These are phyloP conservation scores for Coniosporium tulheliwenetii DNA, from an alignment of 2,329 filamentous ascomycete species.

Conservation along the genomic window DNA sequence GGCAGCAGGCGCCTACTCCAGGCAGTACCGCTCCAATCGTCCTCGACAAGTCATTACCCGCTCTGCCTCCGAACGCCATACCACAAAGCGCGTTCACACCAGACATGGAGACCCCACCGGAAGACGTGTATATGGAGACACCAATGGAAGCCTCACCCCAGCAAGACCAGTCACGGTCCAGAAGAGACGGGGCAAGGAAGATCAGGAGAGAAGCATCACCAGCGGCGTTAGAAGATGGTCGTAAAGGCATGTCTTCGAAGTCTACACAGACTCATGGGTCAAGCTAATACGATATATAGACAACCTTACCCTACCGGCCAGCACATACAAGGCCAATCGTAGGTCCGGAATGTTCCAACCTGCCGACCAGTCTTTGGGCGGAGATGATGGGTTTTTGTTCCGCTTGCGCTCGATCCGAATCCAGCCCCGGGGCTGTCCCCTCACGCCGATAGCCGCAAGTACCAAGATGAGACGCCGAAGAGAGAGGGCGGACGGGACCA, in stretches of 20 bases:
- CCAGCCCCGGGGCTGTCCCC: constrained; percentile 24
- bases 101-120: constrained; percentile 39
- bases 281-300: constrained; percentile 20
- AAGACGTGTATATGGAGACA: constrained; percentile 47
- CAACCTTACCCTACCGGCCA: constrained; percentile 55
- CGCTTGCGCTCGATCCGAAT: constrained; percentile 36
- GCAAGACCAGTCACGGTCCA: constrained; percentile 12
- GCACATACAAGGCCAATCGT: constrained; percentile 62
- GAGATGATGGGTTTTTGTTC: constrained; percentile 39
- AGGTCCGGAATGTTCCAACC: constrained; percentile 52
- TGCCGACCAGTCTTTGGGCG: constrained; percentile 35
- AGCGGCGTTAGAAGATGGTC: constrained; percentile 12
- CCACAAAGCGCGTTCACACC: constrained; percentile 45
- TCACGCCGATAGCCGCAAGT: constrained; percentile 16
- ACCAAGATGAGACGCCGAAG: constrained; percentile 10
- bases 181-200: constrained; percentile 11
- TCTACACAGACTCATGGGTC: constrained; percentile 2
- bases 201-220: constrained; percentile 18
- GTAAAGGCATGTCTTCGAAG: constrained; percentile 6
- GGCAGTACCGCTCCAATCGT: constrained; percentile 40
- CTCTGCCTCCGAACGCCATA: constrained; percentile 63
- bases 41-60: constrained; percentile 83
- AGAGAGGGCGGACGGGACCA: constrained; percentile 7
- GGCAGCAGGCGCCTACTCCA: constrained; percentile 8
- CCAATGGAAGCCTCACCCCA: constrained; percentile 53